Conservation (phyloP, 495 filamentous ascomycete genomes). For the Tuber aestivum region DNA sequence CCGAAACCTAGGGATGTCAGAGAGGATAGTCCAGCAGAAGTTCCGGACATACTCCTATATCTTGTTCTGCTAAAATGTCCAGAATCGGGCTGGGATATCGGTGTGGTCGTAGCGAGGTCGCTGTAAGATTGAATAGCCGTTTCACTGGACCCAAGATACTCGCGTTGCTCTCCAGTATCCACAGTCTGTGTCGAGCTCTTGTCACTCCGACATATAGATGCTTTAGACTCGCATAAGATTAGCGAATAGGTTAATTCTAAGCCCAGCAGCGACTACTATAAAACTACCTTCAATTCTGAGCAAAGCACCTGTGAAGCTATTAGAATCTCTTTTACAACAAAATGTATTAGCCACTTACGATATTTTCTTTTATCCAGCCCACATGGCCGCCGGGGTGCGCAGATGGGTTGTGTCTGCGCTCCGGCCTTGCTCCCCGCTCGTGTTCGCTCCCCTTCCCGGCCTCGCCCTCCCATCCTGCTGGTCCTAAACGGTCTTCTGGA, state of each 20-base stretch:
- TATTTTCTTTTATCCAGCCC: constrained; percentile 10
- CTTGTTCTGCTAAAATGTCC: constrained; percentile 7
- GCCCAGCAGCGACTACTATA: background rate
- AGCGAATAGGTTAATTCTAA: background rate
- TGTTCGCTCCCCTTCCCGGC: background rate
- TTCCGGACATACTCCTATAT: background rate
- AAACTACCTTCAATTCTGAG: constrained; percentile 26
- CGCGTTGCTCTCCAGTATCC: constrained; percentile 20
- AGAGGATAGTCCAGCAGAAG: background rate
- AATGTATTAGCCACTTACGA: constrained; percentile 1
- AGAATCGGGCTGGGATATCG: constrained; percentile 12
- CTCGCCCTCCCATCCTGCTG: background rate
- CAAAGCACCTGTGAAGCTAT: constrained; percentile 12
- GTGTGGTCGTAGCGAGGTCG: background rate
- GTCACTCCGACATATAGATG: constrained; percentile 26
- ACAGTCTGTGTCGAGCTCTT: constrained; percentile 18
- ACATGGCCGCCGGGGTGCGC: background rate
- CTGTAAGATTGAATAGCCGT: constrained; percentile 14
- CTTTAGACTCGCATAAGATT: background rate
- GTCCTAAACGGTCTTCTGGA: background rate
- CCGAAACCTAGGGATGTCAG: constrained; percentile 12
- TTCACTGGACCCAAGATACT: constrained; percentile 3
- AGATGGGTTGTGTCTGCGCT: background rate
- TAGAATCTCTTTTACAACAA: background rate
- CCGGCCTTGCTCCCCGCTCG: background rate